A percentile compares a stretch with the other conserved stretches of the same genome.
phyloP scores from a whole-genome alignment of 2,329 filamentous ascomycete species.

The Aspergillus sp. region DNA sequence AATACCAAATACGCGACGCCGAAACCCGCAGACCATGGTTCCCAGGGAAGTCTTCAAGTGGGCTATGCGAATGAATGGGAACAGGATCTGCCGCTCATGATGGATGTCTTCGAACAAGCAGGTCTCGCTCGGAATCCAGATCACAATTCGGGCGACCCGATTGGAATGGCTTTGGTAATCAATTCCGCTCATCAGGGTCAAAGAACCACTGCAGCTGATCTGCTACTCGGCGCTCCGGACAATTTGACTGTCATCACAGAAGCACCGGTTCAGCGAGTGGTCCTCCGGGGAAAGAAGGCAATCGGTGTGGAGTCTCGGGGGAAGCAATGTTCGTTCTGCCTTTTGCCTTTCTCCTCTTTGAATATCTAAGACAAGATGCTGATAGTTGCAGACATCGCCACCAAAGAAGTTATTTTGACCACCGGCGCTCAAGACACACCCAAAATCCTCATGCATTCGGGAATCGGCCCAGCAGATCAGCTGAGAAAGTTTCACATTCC shows the following conservation, averaged over 20 bases:
- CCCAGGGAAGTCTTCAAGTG: conserved; percentile 44
- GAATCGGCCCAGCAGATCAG: conserved; percentile 42
- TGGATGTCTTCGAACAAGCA: conserved; percentile 46
- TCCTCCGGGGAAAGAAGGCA: conserved; percentile 44
- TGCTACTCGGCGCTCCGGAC: conserved; percentile 39
- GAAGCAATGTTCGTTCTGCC: conserved; percentile 29
- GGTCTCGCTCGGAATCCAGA: conserved; percentile 51
- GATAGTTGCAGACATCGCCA: conserved; percentile 20
- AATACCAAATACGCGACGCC: conserved; percentile 47
- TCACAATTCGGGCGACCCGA: conserved; percentile 54
- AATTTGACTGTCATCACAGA: conserved; percentile 53
- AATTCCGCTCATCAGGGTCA: conserved; percentile 47
- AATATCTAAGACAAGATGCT: not conserved
- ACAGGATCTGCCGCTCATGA: conserved; percentile 40
- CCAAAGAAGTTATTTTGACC: conserved; percentile 37
- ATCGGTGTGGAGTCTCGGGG: conserved; percentile 43
- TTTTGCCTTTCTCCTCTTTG: no score
- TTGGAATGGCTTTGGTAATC: conserved; percentile 51
- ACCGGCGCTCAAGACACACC: conserved; percentile 38
- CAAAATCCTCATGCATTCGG: conserved; percentile 44
- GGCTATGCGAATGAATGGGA: conserved; percentile 49
- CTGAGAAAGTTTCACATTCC: conserved; percentile 39
- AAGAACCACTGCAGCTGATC: conserved; percentile 49
- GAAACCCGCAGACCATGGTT: conserved; percentile 44
- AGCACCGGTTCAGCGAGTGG: conserved; percentile 44